Conservation (phyloP, 202 grass and related monocot species). For the Bolboschoenoplectus hybrid region DNA sequence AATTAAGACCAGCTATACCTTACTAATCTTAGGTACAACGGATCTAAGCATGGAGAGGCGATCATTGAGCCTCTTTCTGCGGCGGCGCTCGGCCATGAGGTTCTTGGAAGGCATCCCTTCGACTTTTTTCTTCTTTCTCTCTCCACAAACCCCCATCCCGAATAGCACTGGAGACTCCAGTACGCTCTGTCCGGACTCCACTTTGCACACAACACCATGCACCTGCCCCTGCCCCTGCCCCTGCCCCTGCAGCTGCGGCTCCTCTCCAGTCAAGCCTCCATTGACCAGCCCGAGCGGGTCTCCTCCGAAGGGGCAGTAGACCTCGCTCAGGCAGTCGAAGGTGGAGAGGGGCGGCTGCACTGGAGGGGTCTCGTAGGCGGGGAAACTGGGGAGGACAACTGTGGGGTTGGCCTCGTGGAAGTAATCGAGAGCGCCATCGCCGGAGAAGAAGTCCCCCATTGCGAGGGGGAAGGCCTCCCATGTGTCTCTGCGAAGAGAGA, state of each 20-base stretch:
- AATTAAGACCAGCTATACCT: constrained; percentile 45
- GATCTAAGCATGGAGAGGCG: constrained; percentile 96
- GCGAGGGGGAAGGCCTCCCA: constrained; percentile 46
- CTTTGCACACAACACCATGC: constrained; percentile 59
- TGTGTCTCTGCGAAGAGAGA: constrained; percentile 69
- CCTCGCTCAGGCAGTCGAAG: constrained; percentile 83
- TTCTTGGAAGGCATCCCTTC: constrained; percentile 97
- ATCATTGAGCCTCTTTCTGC: constrained; percentile 95
- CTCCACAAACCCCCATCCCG: constrained; percentile 38
- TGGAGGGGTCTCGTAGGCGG: constrained; percentile 44
- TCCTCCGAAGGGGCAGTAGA: constrained; percentile 49
- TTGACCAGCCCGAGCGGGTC: constrained; percentile 38
- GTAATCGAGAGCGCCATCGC: constrained; percentile 58
- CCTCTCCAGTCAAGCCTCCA: constrained; percentile 46
- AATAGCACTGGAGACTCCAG: constrained; percentile 43
- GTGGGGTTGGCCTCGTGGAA: constrained; percentile 61
- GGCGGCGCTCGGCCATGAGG: constrained; percentile 90
- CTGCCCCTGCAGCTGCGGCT: constrained; percentile 41
- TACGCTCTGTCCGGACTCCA: constrained; percentile 61
- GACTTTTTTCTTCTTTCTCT: constrained; percentile 82
- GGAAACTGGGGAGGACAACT: constrained; percentile 61
- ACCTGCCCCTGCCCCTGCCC: constrained; percentile 45
- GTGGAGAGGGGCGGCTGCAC: constrained; percentile 34
- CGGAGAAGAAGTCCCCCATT: constrained; percentile 85
- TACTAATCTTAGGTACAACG: constrained; percentile 94